These are phyloP conservation scores for Botrytis tulipae DNA, from an alignment of 2,329 filamentous ascomycete genomes.

Conservation along the genomic window DNA sequence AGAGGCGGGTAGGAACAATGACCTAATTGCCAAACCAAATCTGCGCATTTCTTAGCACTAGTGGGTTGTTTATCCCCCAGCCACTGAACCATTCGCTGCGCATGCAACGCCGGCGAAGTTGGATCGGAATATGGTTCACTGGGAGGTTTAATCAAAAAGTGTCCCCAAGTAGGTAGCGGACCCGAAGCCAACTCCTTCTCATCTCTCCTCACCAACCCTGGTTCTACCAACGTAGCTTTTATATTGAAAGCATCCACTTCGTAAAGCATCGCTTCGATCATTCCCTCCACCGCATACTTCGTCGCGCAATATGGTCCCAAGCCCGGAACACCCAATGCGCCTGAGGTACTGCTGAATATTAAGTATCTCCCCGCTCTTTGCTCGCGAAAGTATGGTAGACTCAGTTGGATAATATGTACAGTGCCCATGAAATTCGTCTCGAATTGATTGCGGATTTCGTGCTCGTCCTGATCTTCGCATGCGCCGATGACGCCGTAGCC, in stretches of 20 bases:
- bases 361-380: slow-evolving; percentile 78
- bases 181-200: slow-evolving; percentile 58
- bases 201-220: slow-evolving; percentile 82
- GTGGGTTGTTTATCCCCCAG: slow-evolving; percentile 88
- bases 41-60: slow-evolving; percentile 87
- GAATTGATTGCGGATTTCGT: slow-evolving; percentile 93
- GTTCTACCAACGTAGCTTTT: slow-evolving; percentile 90
- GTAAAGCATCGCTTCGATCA: slow-evolving; percentile 96
- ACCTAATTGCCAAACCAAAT: slow-evolving; percentile 89
- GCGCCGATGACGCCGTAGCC: slow-evolving; percentile 94
- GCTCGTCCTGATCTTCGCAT: slow-evolving; percentile 95
- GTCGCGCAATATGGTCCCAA: slow-evolving; percentile 93
- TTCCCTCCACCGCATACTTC: slow-evolving; percentile 93
- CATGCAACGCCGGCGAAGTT: slow-evolving; percentile 82
- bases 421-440: slow-evolving; percentile 98
- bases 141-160: slow-evolving; percentile 85
- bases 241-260: slow-evolving; percentile 90
- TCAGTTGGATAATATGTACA: slow-evolving; percentile 86
- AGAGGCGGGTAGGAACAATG: slow-evolving; percentile 94
- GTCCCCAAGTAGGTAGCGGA: slow-evolving; percentile 78
- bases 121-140: slow-evolving; percentile 77
- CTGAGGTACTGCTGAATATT: slow-evolving; percentile 91
- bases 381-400: slow-evolving; percentile 80
- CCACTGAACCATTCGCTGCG: slow-evolving; percentile 91
- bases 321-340: slow-evolving; percentile 89